A percentile compares a stretch with the other conserved stretches of the same genome.
These are phyloP conservation scores for Byssoonygena ceratinophila DNA, from an alignment of 2,329 filamentous ascomycete genomes.

Conservation along the genomic window DNA sequence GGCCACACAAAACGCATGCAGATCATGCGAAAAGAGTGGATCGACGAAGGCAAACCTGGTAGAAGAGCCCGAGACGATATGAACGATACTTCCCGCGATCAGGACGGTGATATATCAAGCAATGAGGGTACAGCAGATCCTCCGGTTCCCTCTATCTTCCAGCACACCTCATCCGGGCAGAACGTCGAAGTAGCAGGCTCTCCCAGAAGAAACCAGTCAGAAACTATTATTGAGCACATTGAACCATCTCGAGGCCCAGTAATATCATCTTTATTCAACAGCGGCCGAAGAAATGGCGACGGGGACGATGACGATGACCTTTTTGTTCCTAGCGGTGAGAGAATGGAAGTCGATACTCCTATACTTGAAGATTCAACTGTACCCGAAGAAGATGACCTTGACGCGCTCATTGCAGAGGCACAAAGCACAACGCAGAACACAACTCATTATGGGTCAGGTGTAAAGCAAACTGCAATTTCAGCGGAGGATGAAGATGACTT, in stretches of 20 bases:
- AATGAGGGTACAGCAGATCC: not conserved
- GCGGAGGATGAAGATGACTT: slow-evolving; percentile 39
- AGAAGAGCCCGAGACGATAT: not conserved
- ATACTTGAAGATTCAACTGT: not conserved
- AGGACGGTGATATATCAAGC: not conserved
- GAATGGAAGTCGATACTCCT: slow-evolving; percentile 15
- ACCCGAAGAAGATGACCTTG: slow-evolving; percentile 41
- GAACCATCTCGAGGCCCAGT: not conserved
- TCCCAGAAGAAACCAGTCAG: not conserved
- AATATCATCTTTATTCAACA: slow-evolving; percentile 13
- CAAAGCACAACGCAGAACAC: slow-evolving; percentile 19
- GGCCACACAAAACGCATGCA: slow-evolving; percentile 75
- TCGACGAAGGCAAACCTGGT: slow-evolving; percentile 52
- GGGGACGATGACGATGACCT: slow-evolving; percentile 19
- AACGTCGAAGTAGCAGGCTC: not conserved
- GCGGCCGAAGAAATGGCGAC: not conserved
- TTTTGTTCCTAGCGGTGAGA: slow-evolving; percentile 23
- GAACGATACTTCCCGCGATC: not conserved
- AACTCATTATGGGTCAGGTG: too few species aligned
- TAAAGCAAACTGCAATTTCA: not conserved
- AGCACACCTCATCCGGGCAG: not conserved
- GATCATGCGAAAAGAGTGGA: slow-evolving; percentile 67
- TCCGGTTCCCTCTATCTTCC: not conserved
- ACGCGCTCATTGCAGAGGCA: slow-evolving; percentile 45
- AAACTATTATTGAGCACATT: not conserved